Conservation (phyloP, 805 yeast species). For the Pichia occidentalis region DNA sequence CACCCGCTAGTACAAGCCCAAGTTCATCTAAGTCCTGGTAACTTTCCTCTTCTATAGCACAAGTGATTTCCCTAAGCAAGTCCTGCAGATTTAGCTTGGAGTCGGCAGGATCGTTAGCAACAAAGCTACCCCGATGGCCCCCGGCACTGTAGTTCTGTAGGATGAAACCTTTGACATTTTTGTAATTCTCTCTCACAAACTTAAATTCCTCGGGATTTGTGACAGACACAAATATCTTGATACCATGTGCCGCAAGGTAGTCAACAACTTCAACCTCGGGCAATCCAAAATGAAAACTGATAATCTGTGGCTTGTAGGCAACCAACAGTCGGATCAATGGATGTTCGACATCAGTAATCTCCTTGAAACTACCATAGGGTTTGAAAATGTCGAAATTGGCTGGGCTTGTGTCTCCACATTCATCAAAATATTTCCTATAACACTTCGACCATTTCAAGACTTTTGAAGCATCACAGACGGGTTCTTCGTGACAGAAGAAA, state of each 20-base stretch:
- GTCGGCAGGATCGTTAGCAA: neutral
- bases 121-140: constrained; percentile 1
- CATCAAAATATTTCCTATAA: neutral
- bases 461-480: neutral
- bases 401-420: neutral
- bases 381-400: neutral
- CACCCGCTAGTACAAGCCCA: neutral
- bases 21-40: neutral
- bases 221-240: neutral
- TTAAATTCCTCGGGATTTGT: neutral
- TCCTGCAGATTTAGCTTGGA: neutral
- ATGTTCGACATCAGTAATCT: neutral
- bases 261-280: neutral
- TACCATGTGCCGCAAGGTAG: neutral
- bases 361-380: neutral
- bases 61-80: neutral
- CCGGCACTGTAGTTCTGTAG: constrained; percentile 1
- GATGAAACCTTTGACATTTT: neutral
- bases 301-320: neutral
- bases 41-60: neutral
- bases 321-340: neutral
- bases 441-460: neutral
- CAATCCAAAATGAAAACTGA: constrained; percentile 4
- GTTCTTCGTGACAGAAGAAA: constrained; percentile 1
- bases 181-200: neutral